phyloP scores from a whole-genome alignment of 1,284 basidiomycete genomes.

The Cryptococcus sp. region DNA sequence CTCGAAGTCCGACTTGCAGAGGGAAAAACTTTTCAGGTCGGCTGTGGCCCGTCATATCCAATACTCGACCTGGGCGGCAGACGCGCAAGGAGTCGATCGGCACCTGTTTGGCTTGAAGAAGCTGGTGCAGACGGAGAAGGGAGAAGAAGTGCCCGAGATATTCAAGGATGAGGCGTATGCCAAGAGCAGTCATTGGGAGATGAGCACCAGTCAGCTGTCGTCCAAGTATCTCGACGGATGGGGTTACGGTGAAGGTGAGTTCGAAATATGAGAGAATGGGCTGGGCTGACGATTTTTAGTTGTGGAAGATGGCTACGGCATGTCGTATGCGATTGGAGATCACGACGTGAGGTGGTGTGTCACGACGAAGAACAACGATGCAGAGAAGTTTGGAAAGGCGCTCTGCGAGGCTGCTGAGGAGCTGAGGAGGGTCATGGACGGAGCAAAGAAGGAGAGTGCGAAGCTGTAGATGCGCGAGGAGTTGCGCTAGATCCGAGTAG shows the following conservation, averaged over 20 bases:
- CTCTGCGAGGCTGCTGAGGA: slow-evolving; percentile 74
- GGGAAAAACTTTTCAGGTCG: slow-evolving; percentile 65
- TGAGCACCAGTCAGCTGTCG: slow-evolving; percentile 84
- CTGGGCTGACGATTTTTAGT: slow-evolving; percentile 51
- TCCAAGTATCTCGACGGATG: slow-evolving; percentile 82
- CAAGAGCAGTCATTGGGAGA: slow-evolving; percentile 78
- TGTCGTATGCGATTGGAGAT: slow-evolving; percentile 87
- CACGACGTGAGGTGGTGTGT: slow-evolving; percentile 87
- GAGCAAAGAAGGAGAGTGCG: slow-evolving; percentile 48
- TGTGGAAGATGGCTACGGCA: slow-evolving; percentile 85
- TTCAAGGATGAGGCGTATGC: slow-evolving; percentile 72
- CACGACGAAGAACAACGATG: slow-evolving; percentile 68
- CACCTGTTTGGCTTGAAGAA: slow-evolving; percentile 92
- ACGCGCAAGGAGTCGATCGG: slow-evolving; percentile 90
- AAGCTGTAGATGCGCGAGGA: slow-evolving; percentile 16
- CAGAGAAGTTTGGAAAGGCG: slow-evolving; percentile 59
- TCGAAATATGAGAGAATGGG: neutral
- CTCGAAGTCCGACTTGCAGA: slow-evolving; percentile 54
- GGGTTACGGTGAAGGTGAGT: slow-evolving; percentile 91
- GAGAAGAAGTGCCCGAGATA: slow-evolving; percentile 69
- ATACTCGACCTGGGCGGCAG: slow-evolving; percentile 85
- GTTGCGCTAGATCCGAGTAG: neutral
- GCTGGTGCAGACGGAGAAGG: slow-evolving; percentile 56
- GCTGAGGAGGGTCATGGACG: slow-evolving; percentile 66
- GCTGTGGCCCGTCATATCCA: slow-evolving; percentile 78